Conservation (phyloP, 129 eudicot species). For the Apium graveolens region DNA sequence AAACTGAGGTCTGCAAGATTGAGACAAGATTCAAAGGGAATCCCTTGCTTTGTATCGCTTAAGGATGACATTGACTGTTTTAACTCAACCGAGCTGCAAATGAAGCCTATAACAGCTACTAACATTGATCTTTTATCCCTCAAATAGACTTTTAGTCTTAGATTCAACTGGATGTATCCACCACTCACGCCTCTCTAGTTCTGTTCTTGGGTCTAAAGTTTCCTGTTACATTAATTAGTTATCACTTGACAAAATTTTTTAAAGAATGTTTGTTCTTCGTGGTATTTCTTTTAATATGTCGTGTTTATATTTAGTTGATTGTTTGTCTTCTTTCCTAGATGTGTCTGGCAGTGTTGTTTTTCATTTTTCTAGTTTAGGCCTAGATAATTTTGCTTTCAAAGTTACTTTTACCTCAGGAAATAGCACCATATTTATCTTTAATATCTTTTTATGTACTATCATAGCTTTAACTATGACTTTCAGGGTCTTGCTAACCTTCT, state of each 20-base stretch:
- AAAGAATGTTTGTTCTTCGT: conserved; percentile 62
- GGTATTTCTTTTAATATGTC: conserved; percentile 49
- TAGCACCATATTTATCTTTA: background rate
- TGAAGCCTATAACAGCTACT: conserved; percentile 46
- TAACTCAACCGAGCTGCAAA: conserved; percentile 18
- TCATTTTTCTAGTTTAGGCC: background rate
- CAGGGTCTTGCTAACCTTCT: conserved; percentile 5
- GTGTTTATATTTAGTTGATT: conserved; percentile 2
- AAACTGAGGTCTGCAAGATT: conserved; percentile 56
- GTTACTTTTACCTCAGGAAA: background rate
- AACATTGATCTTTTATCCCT: conserved; percentile 59
- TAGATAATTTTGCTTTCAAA: conserved; percentile 13
- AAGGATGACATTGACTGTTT: conserved; percentile 32
- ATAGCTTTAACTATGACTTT: background rate
- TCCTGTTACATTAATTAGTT: conserved; percentile 43
- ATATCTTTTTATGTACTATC: background rate
- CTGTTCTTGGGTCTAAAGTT: conserved; percentile 40
- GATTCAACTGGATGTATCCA: conserved; percentile 64
- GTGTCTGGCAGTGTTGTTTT: conserved; percentile 3
- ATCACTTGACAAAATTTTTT: conserved; percentile 40
- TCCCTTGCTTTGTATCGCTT: conserved; percentile 50
- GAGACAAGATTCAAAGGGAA: conserved; percentile 56
- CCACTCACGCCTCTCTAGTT: conserved; percentile 39
- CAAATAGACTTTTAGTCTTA: conserved; percentile 51
- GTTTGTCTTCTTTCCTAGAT: background rate